Evolutionary conservation across 352 stramenopile genomes (phyloP), one percentile per base, ranked within the genome.

Genomic region (Globisporangium spinosum): DNA sequence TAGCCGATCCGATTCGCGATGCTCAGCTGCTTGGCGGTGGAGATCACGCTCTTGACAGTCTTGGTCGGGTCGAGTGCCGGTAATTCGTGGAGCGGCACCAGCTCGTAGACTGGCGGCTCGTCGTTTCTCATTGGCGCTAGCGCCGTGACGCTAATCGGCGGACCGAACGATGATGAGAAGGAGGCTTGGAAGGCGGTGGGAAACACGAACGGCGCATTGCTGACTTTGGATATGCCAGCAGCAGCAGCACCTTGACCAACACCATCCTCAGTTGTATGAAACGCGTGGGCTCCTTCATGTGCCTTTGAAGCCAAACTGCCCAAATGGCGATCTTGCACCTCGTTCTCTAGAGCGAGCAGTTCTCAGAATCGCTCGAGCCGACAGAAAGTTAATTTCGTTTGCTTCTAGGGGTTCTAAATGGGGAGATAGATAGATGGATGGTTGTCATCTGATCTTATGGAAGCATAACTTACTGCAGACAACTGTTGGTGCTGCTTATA

Each of bases 21-120:
- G 23, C 29, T 51, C n/a, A 76, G 56, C 27, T 71, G 60, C 20
- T 65, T 49, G 0, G 56, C 27, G 10, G 23, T 65, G 13, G 76
- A 67, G 9, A 76, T 23, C 43, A 78, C 58, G 1, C 64, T 71
- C 54, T 76, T 78, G 49, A 76, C 35, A 0, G 73, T 73, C 68
- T 74, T 78, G 22, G 67, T 58, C 17, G 73, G 62, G 34, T 75
- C 69, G 29, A 78, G 70, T 1, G 29, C 56, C 6, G 72, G 69
- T 1, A 77, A 40, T 1, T 53, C 27, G 17, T 65, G 65, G 20
- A 76, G 40, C 13, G 62, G 62, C 34, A 70, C 62, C 23, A 73
- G 38, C 53, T 76, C 66, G 29, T 68, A 76, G 51, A 70, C 51
- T 0, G 53, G 47, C 34, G 6, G 4, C 10, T 29, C 22, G 10